Evolutionary conservation across 2,329 filamentous ascomycete genomes (phyloP).

Genomic region (Cladosporium sp.): DNA sequence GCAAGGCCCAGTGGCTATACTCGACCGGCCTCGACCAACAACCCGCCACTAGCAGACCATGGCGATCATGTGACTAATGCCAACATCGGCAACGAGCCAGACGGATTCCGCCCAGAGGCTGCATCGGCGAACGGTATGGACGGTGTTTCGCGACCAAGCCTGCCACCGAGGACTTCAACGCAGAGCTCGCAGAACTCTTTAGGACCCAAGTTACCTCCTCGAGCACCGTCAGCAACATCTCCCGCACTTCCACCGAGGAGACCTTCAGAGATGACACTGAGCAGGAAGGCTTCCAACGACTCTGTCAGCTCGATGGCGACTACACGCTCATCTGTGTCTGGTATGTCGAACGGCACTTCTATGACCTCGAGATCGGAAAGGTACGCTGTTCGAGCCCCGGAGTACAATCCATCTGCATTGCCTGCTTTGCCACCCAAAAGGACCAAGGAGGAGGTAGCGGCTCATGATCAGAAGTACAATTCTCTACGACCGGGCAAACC

Average conservation of each 20-base stretch:
- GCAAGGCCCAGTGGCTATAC: slow-evolving; percentile 19
- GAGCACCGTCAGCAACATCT: slow-evolving; percentile 31
- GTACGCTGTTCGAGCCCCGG: slow-evolving; percentile 41
- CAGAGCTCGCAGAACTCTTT: slow-evolving; percentile 30
- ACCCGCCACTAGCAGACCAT: slow-evolving; percentile 37
- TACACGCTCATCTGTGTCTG: slow-evolving; percentile 46
- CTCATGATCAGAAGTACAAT: slow-evolving; percentile 22
- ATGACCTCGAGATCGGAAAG: slow-evolving; percentile 24
- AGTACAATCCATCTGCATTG: slow-evolving; percentile 52
- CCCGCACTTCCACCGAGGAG: slow-evolving; percentile 44
- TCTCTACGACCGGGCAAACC: slow-evolving; percentile 12
- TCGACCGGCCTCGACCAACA: slow-evolving; percentile 37
- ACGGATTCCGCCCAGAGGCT: slow-evolving; percentile 15
- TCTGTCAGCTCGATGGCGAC: slow-evolving; percentile 51
- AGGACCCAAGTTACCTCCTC: slow-evolving; percentile 46
- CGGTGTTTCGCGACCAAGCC: slow-evolving; percentile 34
- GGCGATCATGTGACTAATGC: slow-evolving; percentile 28
- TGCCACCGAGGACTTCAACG: slow-evolving; percentile 43
- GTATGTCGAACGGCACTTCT: slow-evolving; percentile 38
- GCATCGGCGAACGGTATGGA: slow-evolving; percentile 20
- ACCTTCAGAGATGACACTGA: slow-evolving; percentile 35
- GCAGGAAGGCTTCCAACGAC: slow-evolving; percentile 43
- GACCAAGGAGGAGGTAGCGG: slow-evolving; percentile 39
- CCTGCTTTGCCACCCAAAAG: slow-evolving; percentile 53
- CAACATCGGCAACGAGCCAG: slow-evolving; percentile 38